phyloP scores from a whole-genome alignment of 2,329 filamentous ascomycete genomes.

The Seiridium cupressi region DNA sequence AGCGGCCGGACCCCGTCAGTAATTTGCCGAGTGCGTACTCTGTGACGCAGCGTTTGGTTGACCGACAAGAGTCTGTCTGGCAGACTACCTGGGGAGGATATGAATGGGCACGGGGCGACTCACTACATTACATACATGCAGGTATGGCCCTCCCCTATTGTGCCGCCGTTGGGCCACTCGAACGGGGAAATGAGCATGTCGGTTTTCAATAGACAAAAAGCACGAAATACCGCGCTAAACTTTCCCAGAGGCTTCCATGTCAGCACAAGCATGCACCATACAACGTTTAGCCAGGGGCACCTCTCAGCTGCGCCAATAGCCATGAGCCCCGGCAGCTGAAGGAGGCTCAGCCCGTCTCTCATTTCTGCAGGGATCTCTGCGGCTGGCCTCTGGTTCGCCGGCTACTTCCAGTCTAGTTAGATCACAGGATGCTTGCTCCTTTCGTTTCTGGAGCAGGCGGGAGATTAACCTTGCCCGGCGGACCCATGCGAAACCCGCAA shows the following conservation, averaged over 20 bases:
- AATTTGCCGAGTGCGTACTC: too few species aligned
- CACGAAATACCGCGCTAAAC: too few species aligned
- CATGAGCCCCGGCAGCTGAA: not conserved
- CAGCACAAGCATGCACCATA: not conserved
- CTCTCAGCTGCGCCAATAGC: not conserved
- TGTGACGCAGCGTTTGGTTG: too few species aligned
- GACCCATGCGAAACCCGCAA: not conserved
- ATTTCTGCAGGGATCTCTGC: not conserved
- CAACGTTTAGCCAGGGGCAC: not conserved
- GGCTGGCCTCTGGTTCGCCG: not conserved
- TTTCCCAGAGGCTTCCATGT: not conserved
- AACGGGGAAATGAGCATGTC: too few species aligned
- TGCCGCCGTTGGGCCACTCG: too few species aligned
- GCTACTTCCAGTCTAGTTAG: not conserved
- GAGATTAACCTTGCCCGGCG: not conserved
- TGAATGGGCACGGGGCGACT: too few species aligned
- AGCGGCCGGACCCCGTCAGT: too few species aligned
- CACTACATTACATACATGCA: too few species aligned
- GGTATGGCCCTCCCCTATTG: too few species aligned
- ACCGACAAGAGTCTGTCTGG: too few species aligned
- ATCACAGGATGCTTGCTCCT: not conserved
- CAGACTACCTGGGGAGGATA: too few species aligned
- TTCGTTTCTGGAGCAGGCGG: not conserved
- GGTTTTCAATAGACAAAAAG: too few species aligned
- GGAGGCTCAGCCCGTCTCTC: constrained; percentile 3